phyloP scores from a whole-genome alignment of 495 filamentous ascomycete species.

The Penicillium coffeae region DNA sequence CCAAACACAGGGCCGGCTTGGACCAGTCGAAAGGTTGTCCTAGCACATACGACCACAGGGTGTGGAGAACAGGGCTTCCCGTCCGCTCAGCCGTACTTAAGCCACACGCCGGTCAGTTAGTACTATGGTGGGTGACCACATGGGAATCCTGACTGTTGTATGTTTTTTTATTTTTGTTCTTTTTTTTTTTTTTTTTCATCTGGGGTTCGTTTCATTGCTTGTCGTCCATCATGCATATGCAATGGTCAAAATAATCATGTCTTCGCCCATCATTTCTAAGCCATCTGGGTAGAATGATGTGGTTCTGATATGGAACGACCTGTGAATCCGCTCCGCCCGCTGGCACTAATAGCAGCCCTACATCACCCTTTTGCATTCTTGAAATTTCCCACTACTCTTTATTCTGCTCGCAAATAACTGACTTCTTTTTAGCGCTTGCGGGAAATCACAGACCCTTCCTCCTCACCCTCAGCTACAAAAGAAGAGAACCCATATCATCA shows the following conservation, averaged over 20 bases:
- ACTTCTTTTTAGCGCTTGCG: constrained; percentile 57
- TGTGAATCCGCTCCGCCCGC: no score
- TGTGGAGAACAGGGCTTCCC: constrained; percentile 50
- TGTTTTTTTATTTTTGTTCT: constrained; percentile 32
- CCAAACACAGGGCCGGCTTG: constrained; percentile 6
- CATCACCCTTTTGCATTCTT: no score
- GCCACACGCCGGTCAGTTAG: constrained; percentile 48
- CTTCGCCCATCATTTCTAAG: no score
- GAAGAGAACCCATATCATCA: constrained; percentile 78
- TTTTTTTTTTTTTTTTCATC: constrained; percentile 32
- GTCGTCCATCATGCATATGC: no score
- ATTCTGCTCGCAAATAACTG: constrained; percentile 9
- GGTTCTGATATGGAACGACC: no score
- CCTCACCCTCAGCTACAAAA: constrained; percentile 44
- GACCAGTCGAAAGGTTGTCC: constrained; percentile 1
- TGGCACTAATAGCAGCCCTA: no score
- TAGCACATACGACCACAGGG: constrained; percentile 47
- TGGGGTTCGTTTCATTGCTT: background rate
- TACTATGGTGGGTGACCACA: constrained; percentile 51
- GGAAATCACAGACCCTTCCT: constrained; percentile 46
- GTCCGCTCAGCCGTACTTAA: constrained; percentile 50
- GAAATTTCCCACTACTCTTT: background rate
- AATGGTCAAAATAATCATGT: no score
- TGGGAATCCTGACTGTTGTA: constrained; percentile 50
- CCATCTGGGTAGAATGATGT: no score